A percentile compares a stretch with the other conserved stretches of the same genome.
Conservation (phyloP, 805 yeast species). For the Ogataea ganodermae region DNA sequence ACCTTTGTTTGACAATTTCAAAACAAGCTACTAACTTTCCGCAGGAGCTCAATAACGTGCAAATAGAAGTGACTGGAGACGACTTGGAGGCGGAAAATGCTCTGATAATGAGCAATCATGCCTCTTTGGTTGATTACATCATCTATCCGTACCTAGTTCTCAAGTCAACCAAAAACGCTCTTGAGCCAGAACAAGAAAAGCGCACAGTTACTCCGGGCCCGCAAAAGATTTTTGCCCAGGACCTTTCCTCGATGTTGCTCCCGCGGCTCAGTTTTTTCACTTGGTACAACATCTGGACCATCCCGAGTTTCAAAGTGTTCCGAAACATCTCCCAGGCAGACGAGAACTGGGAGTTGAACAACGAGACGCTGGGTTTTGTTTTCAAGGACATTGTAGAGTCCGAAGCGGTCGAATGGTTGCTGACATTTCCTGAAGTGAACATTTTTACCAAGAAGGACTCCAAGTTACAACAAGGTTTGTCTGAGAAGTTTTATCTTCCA, state of each 20-base stretch:
- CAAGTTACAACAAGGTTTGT: slow-evolving; percentile 52
- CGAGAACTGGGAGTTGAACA: slow-evolving; percentile 68
- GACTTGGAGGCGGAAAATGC: slow-evolving; percentile 39
- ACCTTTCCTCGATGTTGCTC: slow-evolving; percentile 29
- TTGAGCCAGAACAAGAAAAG: slow-evolving; percentile 6
- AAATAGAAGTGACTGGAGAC: slow-evolving; percentile 47
- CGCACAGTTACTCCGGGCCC: slow-evolving; percentile 7
- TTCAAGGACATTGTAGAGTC: slow-evolving; percentile 41
- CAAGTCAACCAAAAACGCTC: slow-evolving; percentile 21
- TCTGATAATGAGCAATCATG: slow-evolving; percentile 56
- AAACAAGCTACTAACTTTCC: slow-evolving; percentile 9
- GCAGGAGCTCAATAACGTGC: slow-evolving; percentile 41
- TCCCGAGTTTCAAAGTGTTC: slow-evolving; percentile 55
- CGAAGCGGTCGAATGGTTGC: slow-evolving; percentile 54
- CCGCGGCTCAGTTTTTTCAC: slow-evolving; percentile 62
- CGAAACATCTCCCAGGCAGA: slow-evolving; percentile 54
- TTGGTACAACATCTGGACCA: slow-evolving; percentile 67
- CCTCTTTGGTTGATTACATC: slow-evolving; percentile 65
- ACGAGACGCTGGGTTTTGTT: slow-evolving; percentile 32
- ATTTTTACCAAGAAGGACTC: slow-evolving; percentile 54
- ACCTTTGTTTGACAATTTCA: neutral
- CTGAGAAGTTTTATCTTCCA: slow-evolving; percentile 62
- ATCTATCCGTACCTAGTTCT: slow-evolving; percentile 48
- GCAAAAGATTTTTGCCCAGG: slow-evolving; percentile 27
- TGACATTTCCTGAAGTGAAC: slow-evolving; percentile 85